A percentile compares a stretch with the other conserved stretches of the same genome.
Evolutionary conservation across 345 rosid species (phyloP).

Genomic region (Lenwebbia sp.): DNA sequence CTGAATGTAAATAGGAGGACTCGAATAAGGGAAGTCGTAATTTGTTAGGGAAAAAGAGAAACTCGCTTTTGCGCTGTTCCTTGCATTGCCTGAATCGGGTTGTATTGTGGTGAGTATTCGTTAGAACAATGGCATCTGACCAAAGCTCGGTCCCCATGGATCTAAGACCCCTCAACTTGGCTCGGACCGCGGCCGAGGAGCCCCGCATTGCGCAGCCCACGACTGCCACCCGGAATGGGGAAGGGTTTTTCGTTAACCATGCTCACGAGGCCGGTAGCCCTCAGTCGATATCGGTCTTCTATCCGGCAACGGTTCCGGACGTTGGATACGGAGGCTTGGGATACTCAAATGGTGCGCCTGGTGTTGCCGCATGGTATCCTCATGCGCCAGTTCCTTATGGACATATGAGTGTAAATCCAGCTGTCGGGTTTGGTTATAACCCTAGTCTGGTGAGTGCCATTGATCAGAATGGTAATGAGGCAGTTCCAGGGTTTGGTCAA

Average conservation of each 20-base stretch:
- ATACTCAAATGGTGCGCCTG: slow-evolving; percentile 22
- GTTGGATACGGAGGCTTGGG: slow-evolving; percentile 35
- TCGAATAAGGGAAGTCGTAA: not conserved
- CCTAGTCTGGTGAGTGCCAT: slow-evolving; percentile 22
- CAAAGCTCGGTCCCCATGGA: slow-evolving; percentile 35
- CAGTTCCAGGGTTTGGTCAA: slow-evolving; percentile 15
- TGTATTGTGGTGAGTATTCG: not conserved
- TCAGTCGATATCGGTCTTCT: slow-evolving; percentile 31
- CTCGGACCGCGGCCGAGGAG: slow-evolving; percentile 31
- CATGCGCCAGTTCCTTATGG: slow-evolving; percentile 19
- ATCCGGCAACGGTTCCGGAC: slow-evolving; percentile 29
- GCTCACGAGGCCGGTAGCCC: slow-evolving; percentile 18
- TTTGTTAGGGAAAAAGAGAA: not conserved
- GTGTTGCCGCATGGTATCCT: slow-evolving; percentile 27
- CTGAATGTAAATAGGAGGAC: not conserved
- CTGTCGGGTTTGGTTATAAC: slow-evolving; percentile 17
- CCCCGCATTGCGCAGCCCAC: slow-evolving; percentile 28
- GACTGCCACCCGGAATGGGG: slow-evolving; percentile 13
- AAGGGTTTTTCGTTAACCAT: slow-evolving; percentile 15
- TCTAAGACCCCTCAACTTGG: slow-evolving; percentile 29
- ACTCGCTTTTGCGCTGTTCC: not conserved
- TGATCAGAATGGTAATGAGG: slow-evolving; percentile 28
- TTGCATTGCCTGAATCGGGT: not conserved
- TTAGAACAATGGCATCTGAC: slow-evolving; percentile 48
- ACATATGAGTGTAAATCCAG: slow-evolving; percentile 21